Evolutionary conservation across 2,329 filamentous ascomycete genomes (phyloP).

Genomic region (Curvularia sp.): DNA sequence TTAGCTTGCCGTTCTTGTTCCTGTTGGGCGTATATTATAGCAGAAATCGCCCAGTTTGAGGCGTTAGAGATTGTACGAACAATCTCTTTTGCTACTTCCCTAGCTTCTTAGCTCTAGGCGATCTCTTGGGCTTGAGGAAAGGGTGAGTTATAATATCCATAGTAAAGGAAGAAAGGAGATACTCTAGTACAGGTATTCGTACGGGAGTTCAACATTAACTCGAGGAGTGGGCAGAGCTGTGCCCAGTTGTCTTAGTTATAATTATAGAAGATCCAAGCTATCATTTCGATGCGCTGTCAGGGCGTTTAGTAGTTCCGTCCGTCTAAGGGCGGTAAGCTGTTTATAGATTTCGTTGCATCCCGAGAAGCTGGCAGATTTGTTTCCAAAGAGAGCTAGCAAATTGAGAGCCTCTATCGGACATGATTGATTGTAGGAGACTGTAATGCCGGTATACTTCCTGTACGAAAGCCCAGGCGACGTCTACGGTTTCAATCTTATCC

Average conservation of each 20-base stretch:
- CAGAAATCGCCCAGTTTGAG: constrained; percentile 1
- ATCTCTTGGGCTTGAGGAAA: neutral
- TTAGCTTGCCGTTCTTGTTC: neutral
- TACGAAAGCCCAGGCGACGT: neutral
- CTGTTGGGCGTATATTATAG: neutral
- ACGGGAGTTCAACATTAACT: neutral
- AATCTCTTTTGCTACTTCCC: neutral
- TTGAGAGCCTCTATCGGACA: neutral
- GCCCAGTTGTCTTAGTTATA: neutral
- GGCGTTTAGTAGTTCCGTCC: no score
- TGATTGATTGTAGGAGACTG: no score
- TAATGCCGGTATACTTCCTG: neutral
- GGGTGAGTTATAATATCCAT: neutral
- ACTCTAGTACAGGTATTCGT: neutral
- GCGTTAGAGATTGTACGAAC: neutral
- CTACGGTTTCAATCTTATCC: neutral
- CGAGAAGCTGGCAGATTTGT: neutral
- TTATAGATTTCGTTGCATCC: neutral
- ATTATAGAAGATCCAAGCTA: neutral
- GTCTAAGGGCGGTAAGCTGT: neutral
- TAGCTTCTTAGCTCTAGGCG: neutral
- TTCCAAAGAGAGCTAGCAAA: neutral
- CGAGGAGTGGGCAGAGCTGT: neutral
- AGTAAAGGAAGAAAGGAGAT: neutral
- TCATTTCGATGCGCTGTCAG: no score